Evolutionary conservation across 2,329 filamentous ascomycete genomes (phyloP).

Genomic region (Fusarium dimerum): DNA sequence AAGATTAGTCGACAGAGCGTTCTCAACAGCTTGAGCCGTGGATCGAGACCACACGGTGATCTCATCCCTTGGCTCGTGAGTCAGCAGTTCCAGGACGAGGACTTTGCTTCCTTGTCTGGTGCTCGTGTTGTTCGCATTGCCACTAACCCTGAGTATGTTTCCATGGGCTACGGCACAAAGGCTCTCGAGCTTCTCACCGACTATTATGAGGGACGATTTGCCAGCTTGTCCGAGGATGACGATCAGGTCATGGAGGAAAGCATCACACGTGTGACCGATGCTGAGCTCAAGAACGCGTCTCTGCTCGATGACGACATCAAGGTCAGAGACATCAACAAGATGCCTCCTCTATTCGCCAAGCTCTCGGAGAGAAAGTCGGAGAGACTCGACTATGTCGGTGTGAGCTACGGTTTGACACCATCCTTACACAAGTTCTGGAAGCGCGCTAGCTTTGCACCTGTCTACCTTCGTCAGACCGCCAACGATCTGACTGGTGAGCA

Average conservation of each 20-base stretch:
- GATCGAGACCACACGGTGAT: slow-evolving; percentile 86
- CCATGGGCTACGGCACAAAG: slow-evolving; percentile 91
- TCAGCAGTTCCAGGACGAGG: slow-evolving; percentile 97
- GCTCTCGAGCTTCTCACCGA: slow-evolving; percentile 85
- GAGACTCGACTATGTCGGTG: slow-evolving; percentile 86
- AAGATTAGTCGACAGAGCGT: slow-evolving; percentile 94
- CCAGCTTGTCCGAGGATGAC: slow-evolving; percentile 75
- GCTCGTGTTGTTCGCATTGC: slow-evolving; percentile 92
- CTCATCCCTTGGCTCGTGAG: slow-evolving; percentile 97
- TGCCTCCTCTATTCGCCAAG: slow-evolving; percentile 92
- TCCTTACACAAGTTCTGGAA: slow-evolving; percentile 97
- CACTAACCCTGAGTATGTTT: slow-evolving; percentile 89
- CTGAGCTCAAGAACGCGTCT: slow-evolving; percentile 73
- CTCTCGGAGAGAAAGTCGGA: slow-evolving; percentile 80
- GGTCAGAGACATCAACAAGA: slow-evolving; percentile 83
- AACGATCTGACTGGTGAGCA: slow-evolving; percentile 98
- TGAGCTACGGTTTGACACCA: slow-evolving; percentile 89
- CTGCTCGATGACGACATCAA: slow-evolving; percentile 87
- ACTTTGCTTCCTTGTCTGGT: slow-evolving; percentile 91
- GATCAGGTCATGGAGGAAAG: slow-evolving; percentile 53
- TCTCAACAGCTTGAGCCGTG: slow-evolving; percentile 83
- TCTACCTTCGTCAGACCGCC: slow-evolving; percentile 91
- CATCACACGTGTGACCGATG: slow-evolving; percentile 81
- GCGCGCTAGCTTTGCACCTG: slow-evolving; percentile 78
- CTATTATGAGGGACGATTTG: slow-evolving; percentile 94